A percentile compares a stretch with the other conserved stretches of the same genome.
Conservation (phyloP, 352 stramenopile genomes). For the Discostella stelligera region DNA sequence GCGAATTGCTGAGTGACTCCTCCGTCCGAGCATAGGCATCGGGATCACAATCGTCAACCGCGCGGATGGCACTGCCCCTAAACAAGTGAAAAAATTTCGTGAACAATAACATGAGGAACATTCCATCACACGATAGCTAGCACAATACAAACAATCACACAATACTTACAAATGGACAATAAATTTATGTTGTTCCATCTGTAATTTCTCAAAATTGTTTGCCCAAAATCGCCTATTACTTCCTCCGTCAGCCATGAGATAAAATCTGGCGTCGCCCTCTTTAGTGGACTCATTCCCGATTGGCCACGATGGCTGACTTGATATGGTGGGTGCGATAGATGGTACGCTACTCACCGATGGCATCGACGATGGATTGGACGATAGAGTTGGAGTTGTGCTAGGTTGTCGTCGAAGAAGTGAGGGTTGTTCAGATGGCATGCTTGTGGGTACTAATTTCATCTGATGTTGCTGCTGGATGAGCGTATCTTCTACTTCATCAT, state of each 20-base stretch:
- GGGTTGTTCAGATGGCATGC: no score
- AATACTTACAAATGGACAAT: conserved; percentile 12
- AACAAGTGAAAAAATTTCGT: neutral
- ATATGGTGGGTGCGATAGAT: neutral
- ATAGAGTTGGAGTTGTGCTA: neutral
- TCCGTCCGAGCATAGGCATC: conserved; percentile 18
- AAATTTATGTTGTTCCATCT: conserved; percentile 14
- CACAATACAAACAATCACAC: conserved; percentile 6
- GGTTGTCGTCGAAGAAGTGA: neutral
- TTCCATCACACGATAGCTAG: neutral
- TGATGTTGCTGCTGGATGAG: no score
- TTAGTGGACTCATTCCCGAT: conserved; percentile 11
- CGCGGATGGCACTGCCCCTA: conserved; percentile 29
- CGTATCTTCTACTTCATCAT: neutral
- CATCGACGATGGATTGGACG: neutral
- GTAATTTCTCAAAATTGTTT: conserved; percentile 10
- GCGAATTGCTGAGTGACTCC: conserved; percentile 17
- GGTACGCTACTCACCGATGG: neutral
- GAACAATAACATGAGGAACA: neutral
- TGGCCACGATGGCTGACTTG: neutral
- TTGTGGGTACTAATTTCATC: no score
- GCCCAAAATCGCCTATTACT: conserved; percentile 29
- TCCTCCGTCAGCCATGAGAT: conserved; percentile 39
- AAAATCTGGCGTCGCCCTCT: conserved; percentile 22
- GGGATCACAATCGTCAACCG: conserved; percentile 28